These are phyloP conservation scores for Apiospora aurea DNA, from an alignment of 2,329 filamentous ascomycete genomes.

Conservation along the genomic window DNA sequence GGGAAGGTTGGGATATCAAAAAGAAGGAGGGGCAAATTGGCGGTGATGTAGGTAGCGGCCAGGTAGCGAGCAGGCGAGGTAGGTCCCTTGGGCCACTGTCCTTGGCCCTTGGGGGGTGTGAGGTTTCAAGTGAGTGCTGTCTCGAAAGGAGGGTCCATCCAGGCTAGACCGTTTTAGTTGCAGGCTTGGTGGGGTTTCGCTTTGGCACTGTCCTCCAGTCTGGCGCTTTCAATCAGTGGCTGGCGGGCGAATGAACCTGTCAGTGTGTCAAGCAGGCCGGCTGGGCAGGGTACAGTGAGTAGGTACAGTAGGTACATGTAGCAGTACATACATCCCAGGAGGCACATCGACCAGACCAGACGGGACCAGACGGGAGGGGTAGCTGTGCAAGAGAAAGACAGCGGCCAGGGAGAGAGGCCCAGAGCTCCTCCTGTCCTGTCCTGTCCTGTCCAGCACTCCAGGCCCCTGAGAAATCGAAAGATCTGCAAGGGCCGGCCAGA, in stretches of 20 bases:
- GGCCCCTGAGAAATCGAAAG: neutral
- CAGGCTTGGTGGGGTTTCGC: constrained; percentile 21
- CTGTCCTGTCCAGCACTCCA: neutral
- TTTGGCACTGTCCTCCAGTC: constrained; percentile 5
- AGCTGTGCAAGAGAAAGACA: neutral
- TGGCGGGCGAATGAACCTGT: constrained; percentile 5
- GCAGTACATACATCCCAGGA: neutral
- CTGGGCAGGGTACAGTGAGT: neutral
- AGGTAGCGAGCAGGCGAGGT: neutral
- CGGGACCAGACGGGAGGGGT: neutral
- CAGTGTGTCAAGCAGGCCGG: neutral
- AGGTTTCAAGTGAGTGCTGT: constrained; percentile 21
- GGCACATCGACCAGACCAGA: neutral
- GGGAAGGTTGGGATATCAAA: constrained; percentile 26
- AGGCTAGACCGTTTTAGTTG: constrained; percentile 24
- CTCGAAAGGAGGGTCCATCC: constrained; percentile 16
- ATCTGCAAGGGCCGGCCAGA: constrained; percentile 17
- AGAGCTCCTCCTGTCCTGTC: neutral
- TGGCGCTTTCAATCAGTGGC: neutral
- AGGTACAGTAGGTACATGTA: neutral
- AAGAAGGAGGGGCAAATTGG: constrained; percentile 35
- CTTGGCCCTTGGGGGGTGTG: constrained; percentile 3
- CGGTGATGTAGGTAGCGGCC: constrained; percentile 36
- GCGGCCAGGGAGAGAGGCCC: neutral
- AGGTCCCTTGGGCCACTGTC: neutral